Conservation (phyloP, 2,329 filamentous ascomycete species). For the Xylaria sp. region DNA sequence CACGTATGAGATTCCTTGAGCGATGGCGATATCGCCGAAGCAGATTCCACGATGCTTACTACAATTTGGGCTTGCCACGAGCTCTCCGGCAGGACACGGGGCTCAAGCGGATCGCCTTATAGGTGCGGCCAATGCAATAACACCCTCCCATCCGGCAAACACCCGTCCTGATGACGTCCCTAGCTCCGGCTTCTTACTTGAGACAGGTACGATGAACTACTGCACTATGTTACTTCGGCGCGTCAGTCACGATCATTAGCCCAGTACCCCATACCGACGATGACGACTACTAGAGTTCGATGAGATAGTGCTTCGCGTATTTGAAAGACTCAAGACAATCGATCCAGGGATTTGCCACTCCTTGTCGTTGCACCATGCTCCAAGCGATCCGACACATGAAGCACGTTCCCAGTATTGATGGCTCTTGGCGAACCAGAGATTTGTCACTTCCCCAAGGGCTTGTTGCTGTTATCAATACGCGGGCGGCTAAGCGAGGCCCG, state of each 20-base stretch:
- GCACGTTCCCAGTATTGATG: slow-evolving; percentile 1
- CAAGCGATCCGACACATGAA: slow-evolving; percentile 1
- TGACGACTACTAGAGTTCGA: slow-evolving; percentile 1
- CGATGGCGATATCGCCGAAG: slow-evolving; percentile 9
- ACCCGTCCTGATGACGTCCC: background rate
- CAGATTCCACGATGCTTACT: slow-evolving; percentile 28
- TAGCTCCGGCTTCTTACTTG: background rate
- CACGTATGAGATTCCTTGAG: background rate
- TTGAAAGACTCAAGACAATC: background rate
- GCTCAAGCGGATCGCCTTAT: slow-evolving; percentile 1
- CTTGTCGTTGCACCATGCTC: background rate
- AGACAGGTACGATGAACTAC: slow-evolving; percentile 6
- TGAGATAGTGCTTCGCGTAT: slow-evolving; percentile 4
- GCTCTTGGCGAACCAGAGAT: slow-evolving; percentile 27
- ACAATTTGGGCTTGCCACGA: slow-evolving; percentile 2
- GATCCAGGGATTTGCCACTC: slow-evolving; percentile 1
- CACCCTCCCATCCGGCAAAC: slow-evolving; percentile 23
- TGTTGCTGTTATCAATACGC: slow-evolving; percentile 29
- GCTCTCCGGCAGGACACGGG: slow-evolving; percentile 6
- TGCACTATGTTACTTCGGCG: background rate
- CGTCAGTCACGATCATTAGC: background rate
- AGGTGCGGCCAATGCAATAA: slow-evolving; percentile 18
- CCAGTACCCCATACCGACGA: background rate
- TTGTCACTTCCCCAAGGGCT: slow-evolving; percentile 30
- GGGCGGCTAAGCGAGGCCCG: slow-evolving; percentile 26